Evolutionary conservation across 805 yeast species (phyloP), one percentile per base, ranked within the genome.

Genomic region (Pichia thaimueangensis): DNA sequence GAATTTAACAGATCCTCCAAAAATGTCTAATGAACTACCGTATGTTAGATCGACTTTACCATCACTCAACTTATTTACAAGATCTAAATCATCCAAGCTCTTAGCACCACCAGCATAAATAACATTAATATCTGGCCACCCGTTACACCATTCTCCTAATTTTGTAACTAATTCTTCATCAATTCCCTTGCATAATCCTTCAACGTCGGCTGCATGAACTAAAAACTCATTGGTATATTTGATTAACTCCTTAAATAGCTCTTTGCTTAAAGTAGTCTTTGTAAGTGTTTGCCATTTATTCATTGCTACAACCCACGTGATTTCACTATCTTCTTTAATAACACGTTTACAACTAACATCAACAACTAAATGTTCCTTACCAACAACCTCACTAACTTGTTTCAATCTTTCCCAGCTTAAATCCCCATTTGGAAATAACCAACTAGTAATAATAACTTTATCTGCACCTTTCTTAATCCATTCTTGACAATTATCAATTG

Each of bases 91-190:
- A 0, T 64, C 60, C 0, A 85, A 57, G 58, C 75, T 73, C 53
- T 78, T 81, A 21, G 97, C 98, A 4, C 99, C 99, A 12, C 99
- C 99, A 24, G 98, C 99, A 60, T 93, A 93, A 2, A 91, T 95
- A 5, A 86, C 78, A 27, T 84, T 88, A 2, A 85, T 70, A 22
- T 72, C 75, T 3, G 30, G 7, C 17, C 23, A 31, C 47, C 80
- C 77, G 17, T 19, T 9, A 15, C 69, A 62, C 97, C 97, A 93
- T 50, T 81, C 77, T 19, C 87, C 87, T 31, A 93, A 66, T 43
- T 73, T 73, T 22, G 46, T 44, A 5, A 93, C 97, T 33, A 93
- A 67, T 15, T 78, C 74, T 56, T 80, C 80, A 56, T 93, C 99
- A 27, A 93, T 85, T 1, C 99, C 99, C 32, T 78, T 74, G 60